phyloP scores from a whole-genome alignment of 2,329 filamentous ascomycete genomes.

The Xylaria sp. region DNA sequence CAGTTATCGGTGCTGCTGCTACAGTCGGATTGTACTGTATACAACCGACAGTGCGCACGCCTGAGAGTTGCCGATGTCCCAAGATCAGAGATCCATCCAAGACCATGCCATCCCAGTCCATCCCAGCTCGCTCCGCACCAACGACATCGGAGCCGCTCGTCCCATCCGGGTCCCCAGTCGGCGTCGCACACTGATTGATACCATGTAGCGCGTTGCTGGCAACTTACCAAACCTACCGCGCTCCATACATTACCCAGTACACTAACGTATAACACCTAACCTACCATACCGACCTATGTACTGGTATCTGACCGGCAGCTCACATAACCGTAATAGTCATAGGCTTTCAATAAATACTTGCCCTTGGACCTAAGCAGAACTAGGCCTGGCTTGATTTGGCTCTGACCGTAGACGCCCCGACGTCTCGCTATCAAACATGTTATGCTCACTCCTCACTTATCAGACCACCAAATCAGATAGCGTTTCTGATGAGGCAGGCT shows the following conservation, averaged over 20 bases:
- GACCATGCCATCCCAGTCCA: neutral
- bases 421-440: constrained; percentile 31
- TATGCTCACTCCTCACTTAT: constrained; percentile 32
- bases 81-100: constrained; percentile 5
- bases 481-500: constrained; percentile 33
- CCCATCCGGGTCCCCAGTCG: constrained; percentile 28
- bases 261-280: neutral
- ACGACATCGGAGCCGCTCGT: constrained; percentile 40
- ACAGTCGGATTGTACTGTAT: neutral
- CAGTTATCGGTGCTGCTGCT: constrained; percentile 16
- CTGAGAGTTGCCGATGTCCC: constrained; percentile 6
- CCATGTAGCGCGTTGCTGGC: constrained; percentile 5
- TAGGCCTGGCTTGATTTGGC: constrained; percentile 1
- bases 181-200: constrained; percentile 29
- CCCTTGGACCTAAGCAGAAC: neutral
- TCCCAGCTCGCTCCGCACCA: constrained; percentile 22
- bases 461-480: constrained; percentile 31
- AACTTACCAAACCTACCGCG: neutral
- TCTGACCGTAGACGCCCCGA: constrained; percentile 26
- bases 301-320: neutral
- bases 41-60: neutral
- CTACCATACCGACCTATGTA: neutral
- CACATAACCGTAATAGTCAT: constrained; percentile 15
- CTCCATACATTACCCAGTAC: neutral
- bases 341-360: constrained; percentile 21